Conservation (phyloP, 2,329 filamentous ascomycete species). For the Nothomitra cinnamomea region DNA sequence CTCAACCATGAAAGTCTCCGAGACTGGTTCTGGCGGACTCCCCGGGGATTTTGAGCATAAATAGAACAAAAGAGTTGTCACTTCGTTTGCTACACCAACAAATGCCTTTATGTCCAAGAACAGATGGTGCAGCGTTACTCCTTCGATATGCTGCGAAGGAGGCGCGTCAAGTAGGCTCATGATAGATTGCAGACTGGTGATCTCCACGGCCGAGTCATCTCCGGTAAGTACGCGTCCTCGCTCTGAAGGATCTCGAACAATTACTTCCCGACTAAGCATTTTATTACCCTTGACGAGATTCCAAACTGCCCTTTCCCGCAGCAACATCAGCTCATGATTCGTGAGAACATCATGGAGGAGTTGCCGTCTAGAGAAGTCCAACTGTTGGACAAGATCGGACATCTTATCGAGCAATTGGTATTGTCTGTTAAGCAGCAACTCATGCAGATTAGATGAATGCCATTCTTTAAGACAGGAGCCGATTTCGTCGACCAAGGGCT, state of each 20-base stretch:
- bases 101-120: constrained; percentile 74
- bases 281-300: constrained; percentile 90
- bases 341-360: constrained; percentile 91
- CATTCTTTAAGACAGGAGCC: constrained; percentile 92
- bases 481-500: constrained; percentile 93
- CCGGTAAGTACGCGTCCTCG: constrained; percentile 75
- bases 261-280: constrained; percentile 80
- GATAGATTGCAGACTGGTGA: constrained; percentile 79
- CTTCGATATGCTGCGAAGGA: constrained; percentile 49
- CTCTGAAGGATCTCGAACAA: constrained; percentile 75
- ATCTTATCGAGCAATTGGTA: constrained; percentile 71
- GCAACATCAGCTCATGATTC: constrained; percentile 56
- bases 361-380: constrained; percentile 75
- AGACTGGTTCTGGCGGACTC: constrained; percentile 47
- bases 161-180: constrained; percentile 86
- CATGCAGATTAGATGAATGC: constrained; percentile 94
- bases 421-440: constrained; percentile 66
- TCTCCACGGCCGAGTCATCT: constrained; percentile 81
- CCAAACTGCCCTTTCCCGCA: constrained; percentile 89
- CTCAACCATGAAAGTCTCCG: constrained; percentile 68
- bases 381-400: constrained; percentile 59
- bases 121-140: constrained; percentile 61
- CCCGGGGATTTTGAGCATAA: constrained; percentile 56
- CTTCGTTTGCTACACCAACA: constrained; percentile 56
- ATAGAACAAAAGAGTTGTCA: constrained; percentile 59